Percentiles rank a stretch among this genome's conserved stretches.
phyloP scores from a whole-genome alignment of 2,329 filamentous ascomycete species.

The Coccinonectria pachysandricola region DNA sequence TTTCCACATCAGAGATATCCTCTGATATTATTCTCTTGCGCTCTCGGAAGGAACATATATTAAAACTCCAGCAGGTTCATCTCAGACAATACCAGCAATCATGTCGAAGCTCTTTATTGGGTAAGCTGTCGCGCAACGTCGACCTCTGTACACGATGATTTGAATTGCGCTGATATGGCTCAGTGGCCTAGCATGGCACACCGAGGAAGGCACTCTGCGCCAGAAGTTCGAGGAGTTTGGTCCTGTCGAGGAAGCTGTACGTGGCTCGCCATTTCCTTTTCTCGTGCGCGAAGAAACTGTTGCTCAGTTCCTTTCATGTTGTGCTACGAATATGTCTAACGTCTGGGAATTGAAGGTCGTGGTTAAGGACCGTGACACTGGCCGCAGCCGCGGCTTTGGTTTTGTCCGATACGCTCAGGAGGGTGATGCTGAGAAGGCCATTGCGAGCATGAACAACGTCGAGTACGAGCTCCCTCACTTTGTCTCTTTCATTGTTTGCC shows the following conservation, averaged over 20 bases:
- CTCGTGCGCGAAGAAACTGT: too few relatives aligned
- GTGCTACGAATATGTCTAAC: slow-evolving; percentile 10
- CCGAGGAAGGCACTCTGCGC: slow-evolving; percentile 76
- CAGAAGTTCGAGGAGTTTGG: slow-evolving; percentile 91
- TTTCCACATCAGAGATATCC: too few relatives aligned
- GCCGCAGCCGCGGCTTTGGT: slow-evolving; percentile 92
- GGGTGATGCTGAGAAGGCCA: slow-evolving; percentile 65
- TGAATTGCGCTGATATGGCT: slow-evolving; percentile 12
- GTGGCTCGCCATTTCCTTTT: slow-evolving; percentile 30
- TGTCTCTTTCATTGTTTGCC: too few relatives aligned
- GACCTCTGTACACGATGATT: slow-evolving; percentile 1
- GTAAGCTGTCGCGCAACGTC: slow-evolving; percentile 42
- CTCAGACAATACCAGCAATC: slow-evolving; percentile 18
- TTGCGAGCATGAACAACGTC: slow-evolving; percentile 72
- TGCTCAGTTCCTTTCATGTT: neutral
- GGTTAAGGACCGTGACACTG: slow-evolving; percentile 94
- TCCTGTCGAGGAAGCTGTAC: slow-evolving; percentile 85
- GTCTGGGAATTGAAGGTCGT: slow-evolving; percentile 56
- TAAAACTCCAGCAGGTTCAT: slow-evolving; percentile 9
- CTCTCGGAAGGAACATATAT: slow-evolving; percentile 3
- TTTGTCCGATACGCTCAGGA: slow-evolving; percentile 85
- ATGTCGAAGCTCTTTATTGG: slow-evolving; percentile 97
- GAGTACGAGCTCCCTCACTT: slow-evolving; percentile 53
- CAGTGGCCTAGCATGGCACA: slow-evolving; percentile 97
- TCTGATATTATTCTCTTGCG: too few relatives aligned